Percentiles rank a stretch among this genome's conserved stretches.
Evolutionary conservation across 2,329 filamentous ascomycete genomes (phyloP).

Genomic region (Cytospora piceae): DNA sequence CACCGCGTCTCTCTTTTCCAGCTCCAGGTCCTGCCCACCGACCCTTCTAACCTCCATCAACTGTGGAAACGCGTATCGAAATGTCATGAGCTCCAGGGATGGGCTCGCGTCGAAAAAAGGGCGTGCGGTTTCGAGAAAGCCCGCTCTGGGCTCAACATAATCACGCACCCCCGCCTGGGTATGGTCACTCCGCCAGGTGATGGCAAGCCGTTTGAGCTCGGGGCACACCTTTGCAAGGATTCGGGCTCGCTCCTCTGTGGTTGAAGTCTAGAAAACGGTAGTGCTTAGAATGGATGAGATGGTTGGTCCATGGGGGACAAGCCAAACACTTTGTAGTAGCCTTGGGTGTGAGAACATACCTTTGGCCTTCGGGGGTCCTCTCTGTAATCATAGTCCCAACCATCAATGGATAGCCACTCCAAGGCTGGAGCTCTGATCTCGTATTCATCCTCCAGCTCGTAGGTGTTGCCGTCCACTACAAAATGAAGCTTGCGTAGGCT

Average conservation of each 20-base stretch:
- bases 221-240: background rate
- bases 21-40: background rate
- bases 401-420: constrained; percentile 1
- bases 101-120: background rate
- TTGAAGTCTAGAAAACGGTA: background rate
- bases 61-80: background rate
- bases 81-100: background rate
- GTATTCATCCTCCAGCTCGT: background rate
- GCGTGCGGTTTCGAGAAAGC: background rate
- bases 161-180: too few relatives aligned
- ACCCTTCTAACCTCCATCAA: background rate
- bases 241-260: background rate
- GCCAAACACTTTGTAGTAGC: background rate
- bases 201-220: background rate
- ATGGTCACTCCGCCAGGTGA: background rate
- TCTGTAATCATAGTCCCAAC: background rate
- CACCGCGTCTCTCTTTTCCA: background rate
- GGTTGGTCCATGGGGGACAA: background rate
- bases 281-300: background rate
- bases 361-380: background rate
- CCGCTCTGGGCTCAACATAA: background rate
- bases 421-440: background rate
- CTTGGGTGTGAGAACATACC: background rate
- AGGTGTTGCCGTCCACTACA: too few relatives aligned
- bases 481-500: background rate